A percentile compares a stretch with the other conserved stretches of the same genome.
Conservation (phyloP, 345 rosid species). For the Acer negundo region DNA sequence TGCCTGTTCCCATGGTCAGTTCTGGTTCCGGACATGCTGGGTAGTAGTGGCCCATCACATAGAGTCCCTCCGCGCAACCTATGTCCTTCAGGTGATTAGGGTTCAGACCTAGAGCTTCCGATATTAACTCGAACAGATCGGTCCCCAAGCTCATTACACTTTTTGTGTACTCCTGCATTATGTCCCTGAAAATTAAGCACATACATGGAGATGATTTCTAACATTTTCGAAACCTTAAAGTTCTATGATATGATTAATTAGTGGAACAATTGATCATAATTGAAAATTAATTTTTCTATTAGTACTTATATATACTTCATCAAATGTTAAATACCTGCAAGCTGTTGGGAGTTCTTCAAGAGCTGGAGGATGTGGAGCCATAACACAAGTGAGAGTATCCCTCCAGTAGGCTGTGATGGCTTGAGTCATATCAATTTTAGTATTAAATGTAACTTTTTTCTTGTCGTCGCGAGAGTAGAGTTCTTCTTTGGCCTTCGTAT, state of each 20-base stretch:
- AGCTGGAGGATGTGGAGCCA: conserved; percentile 42
- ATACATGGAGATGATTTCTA: no score
- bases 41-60: conserved; percentile 28
- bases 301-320: no score
- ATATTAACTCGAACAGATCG: conserved; percentile 22
- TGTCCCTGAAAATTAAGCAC: conserved; percentile 9
- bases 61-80: conserved; percentile 25
- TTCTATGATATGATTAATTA: no score
- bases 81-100: conserved; percentile 23
- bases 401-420: conserved; percentile 47
- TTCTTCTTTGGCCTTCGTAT: conserved; percentile 29
- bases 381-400: conserved; percentile 36
- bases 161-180: conserved; percentile 11
- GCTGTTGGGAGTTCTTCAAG: conserved; percentile 47
- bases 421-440: conserved; percentile 40
- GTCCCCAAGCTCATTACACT: conserved; percentile 15
- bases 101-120: conserved; percentile 30
- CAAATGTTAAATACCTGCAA: conserved; percentile 39
- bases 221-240: neutral
- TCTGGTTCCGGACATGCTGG: conserved; percentile 43
- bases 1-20: conserved; percentile 22
- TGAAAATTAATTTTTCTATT: no score
- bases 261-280: neutral
- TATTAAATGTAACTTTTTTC: conserved; percentile 33
- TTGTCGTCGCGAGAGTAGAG: conserved; percentile 35